Evolutionary conservation across 495 filamentous ascomycete species (phyloP).

Genomic region (Daldinia childiae): DNA sequence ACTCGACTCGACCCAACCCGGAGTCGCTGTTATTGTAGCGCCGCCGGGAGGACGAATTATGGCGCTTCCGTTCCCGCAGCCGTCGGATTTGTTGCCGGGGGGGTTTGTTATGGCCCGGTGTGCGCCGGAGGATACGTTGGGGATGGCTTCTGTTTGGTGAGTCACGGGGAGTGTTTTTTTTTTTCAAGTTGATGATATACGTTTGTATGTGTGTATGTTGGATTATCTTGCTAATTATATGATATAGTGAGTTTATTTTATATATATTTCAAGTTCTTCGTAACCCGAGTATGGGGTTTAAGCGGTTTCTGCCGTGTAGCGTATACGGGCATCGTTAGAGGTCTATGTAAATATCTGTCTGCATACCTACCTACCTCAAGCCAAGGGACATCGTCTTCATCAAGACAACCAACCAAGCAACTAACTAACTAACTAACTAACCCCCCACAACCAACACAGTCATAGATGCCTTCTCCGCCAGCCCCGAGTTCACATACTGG

Average conservation of each 20-base stretch:
- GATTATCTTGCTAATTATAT: too few species aligned
- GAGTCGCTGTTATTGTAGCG: background rate
- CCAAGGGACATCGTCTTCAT: background rate
- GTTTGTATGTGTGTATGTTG: too few species aligned
- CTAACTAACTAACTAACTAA: slow-evolving; percentile 15
- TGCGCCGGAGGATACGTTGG: slow-evolving; percentile 36
- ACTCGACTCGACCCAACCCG: too few species aligned
- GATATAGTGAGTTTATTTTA: too few species aligned
- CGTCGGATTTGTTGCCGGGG: slow-evolving; percentile 30
- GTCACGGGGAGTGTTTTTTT: background rate
- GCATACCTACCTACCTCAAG: background rate
- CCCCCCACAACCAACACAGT: slow-evolving; percentile 12
- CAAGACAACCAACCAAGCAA: background rate
- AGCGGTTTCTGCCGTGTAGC: too few species aligned
- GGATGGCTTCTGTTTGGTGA: slow-evolving; percentile 43
- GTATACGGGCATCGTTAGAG: too few species aligned
- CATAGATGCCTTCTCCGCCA: slow-evolving; percentile 39
- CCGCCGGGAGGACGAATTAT: background rate
- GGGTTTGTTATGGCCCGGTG: slow-evolving; percentile 41
- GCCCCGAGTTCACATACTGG: slow-evolving; percentile 41
- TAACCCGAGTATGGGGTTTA: too few species aligned
- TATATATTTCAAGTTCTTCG: too few species aligned
- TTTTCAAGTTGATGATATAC: too few species aligned
- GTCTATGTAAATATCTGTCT: background rate
- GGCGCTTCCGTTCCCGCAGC: slow-evolving; percentile 40